These are phyloP conservation scores for Talaromyces nanjingensis DNA, from an alignment of 495 filamentous ascomycete species.

Conservation along the genomic window DNA sequence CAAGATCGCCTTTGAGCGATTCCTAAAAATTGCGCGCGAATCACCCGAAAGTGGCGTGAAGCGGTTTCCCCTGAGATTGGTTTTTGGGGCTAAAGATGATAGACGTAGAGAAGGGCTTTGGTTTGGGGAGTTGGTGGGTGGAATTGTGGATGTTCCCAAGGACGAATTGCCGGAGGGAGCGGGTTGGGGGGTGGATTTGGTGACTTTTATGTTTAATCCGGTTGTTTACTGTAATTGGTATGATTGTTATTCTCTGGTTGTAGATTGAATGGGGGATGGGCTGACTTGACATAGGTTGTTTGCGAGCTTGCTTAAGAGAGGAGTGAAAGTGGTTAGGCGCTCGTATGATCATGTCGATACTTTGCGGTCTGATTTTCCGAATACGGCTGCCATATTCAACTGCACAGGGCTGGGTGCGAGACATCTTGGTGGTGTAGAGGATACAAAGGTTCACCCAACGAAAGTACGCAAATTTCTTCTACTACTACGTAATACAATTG, in stretches of 20 bases:
- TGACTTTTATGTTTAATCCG: conserved; percentile 8
- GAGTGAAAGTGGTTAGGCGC: background rate
- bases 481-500: background rate
- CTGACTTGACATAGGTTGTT: conserved; percentile 1
- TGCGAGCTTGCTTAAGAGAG: conserved; percentile 2
- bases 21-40: background rate
- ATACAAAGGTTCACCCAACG: conserved; percentile 1
- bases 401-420: conserved; percentile 7
- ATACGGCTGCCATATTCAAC: conserved; percentile 8
- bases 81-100: background rate
- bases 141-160: conserved; percentile 5
- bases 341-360: conserved; percentile 7
- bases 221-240: conserved; percentile 4
- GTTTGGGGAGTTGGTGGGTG: conserved; percentile 8
- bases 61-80: conserved; percentile 2
- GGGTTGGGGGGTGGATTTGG: conserved; percentile 2
- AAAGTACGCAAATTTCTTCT: background rate
- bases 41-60: conserved; percentile 7
- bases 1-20: conserved; percentile 8
- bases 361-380: conserved; percentile 4
- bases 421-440: conserved; percentile 4
- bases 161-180: conserved; percentile 9
- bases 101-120: background rate
- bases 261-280: too few relatives aligned
- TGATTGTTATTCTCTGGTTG: too few relatives aligned